Conservation (phyloP, 768 basidiomycete species). For the Xerocomellus dryophilus region DNA sequence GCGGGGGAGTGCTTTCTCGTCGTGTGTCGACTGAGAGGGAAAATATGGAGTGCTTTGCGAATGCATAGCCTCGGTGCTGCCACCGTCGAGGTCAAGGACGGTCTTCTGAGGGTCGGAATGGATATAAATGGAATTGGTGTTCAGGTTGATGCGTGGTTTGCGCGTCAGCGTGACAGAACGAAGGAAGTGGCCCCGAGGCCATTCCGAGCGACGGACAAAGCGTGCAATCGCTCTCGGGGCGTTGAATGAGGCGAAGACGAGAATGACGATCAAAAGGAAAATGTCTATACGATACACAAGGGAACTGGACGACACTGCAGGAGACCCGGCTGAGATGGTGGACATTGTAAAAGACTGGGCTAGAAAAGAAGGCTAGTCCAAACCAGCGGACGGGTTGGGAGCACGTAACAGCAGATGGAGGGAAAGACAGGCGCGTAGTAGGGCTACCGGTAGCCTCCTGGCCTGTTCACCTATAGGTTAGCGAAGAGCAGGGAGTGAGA, state of each 20-base stretch:
- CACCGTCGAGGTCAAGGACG: constrained; percentile 18
- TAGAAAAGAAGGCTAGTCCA: constrained; percentile 6
- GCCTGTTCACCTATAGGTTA: background rate
- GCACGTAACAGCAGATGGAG: background rate
- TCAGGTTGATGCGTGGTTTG: constrained; percentile 9
- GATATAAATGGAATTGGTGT: constrained; percentile 13
- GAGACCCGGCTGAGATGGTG: background rate
- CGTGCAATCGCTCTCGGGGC: constrained; percentile 52
- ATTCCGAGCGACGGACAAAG: constrained; percentile 47
- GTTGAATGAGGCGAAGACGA: constrained; percentile 39
- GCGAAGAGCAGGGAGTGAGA: background rate
- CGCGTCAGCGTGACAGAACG: constrained; percentile 14
- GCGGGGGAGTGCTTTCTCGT: constrained; percentile 17
- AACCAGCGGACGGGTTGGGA: constrained; percentile 2
- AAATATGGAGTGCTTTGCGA: background rate
- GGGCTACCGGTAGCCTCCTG: background rate
- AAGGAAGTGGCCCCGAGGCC: constrained; percentile 51
- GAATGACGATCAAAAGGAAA: constrained; percentile 42
- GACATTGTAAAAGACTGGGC: constrained; percentile 16
- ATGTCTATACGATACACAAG: constrained; percentile 43
- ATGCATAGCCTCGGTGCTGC: constrained; percentile 12
- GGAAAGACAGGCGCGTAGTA: background rate
- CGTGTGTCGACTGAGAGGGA: background rate
- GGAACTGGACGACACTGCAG: background rate
- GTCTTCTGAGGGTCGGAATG: constrained; percentile 12